Evolutionary conservation across 2,329 filamentous ascomycete species (phyloP), one percentile per base, ranked within the genome.

Genomic region (Fusarium musae): DNA sequence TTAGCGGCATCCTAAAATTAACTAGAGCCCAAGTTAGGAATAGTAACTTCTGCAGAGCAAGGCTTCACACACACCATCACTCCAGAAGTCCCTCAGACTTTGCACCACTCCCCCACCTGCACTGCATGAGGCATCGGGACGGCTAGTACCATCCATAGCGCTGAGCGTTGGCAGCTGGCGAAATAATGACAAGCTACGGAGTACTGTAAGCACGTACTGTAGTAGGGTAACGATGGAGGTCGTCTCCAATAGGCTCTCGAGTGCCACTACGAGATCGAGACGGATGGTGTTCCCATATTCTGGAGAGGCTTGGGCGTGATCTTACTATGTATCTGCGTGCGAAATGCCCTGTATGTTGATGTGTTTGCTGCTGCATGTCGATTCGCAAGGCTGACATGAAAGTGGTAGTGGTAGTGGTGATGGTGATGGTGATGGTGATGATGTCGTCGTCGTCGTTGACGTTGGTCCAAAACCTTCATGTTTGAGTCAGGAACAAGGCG

Each of bases 51-150:
- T 56, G 63, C 53, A 60, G 70, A 72, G 58, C 67, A 62, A 68
- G 63, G 56, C 59, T 44, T 62, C 47, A 43, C 40, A 66, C 66
- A 66, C 52, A 65, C 60, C 66, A 62, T 56, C 52, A 59, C 44
- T 53, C 36, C 72, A 74, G 68, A 77, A 77, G 75, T 78, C 67
- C 75, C 75, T 77, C 72, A 75, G 36, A 54, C 54, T 72, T 60
- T 59, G 50, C 65, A 70, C 52, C 54, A 56, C 50, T 60, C 57
- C 57, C 57, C 64, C 72, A 72, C 68, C 52, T 59, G 46, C 44
- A 68, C 66, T 56, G 60, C 61, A 73, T 63, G 52, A 53, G 53
- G 67, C 47, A 60, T 75, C 64, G 64, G 71, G 59, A 76, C 76
- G 67, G 72, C 64, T 75, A 77, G 69, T 60, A 56, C 65, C 46